These are phyloP conservation scores for Barnettozyma wickerhamii DNA, from an alignment of 805 yeast species.

Conservation along the genomic window DNA sequence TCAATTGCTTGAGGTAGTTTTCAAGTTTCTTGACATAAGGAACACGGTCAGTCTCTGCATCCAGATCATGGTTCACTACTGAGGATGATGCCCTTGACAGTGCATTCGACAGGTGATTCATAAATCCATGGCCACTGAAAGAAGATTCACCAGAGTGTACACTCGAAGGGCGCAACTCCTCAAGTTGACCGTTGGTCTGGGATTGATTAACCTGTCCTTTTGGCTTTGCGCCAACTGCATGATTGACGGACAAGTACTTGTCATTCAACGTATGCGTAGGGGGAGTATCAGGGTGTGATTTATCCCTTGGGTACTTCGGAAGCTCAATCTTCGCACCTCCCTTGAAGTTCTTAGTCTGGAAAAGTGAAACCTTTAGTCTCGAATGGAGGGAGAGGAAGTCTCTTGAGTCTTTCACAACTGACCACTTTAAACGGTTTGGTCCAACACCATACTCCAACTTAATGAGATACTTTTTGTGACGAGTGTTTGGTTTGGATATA, in stretches of 20 bases:
- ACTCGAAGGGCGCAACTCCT: neutral
- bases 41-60: neutral
- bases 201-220: neutral
- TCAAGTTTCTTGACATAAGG: conserved; percentile 44
- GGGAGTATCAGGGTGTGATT: conserved; percentile 3
- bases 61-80: conserved; percentile 1
- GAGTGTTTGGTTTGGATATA: conserved; percentile 30
- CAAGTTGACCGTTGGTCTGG: no score
- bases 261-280: conserved; percentile 21
- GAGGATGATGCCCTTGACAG: conserved; percentile 15
- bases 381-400: conserved; percentile 73
- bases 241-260: conserved; percentile 18
- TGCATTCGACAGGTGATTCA: conserved; percentile 15
- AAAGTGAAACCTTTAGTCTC: conserved; percentile 50
- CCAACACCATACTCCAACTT: conserved; percentile 91
- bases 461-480: conserved; percentile 48
- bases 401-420: conserved; percentile 62
- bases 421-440: conserved; percentile 72
- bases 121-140: conserved; percentile 7
- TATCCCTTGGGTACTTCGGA: conserved; percentile 34
- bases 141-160: conserved; percentile 1
- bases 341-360: conserved; percentile 30
- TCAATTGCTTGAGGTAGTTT: conserved; percentile 60
- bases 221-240: neutral
- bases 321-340: conserved; percentile 27